Conservation (phyloP, 2,329 filamentous ascomycete genomes). For the Monilinia fructicola region DNA sequence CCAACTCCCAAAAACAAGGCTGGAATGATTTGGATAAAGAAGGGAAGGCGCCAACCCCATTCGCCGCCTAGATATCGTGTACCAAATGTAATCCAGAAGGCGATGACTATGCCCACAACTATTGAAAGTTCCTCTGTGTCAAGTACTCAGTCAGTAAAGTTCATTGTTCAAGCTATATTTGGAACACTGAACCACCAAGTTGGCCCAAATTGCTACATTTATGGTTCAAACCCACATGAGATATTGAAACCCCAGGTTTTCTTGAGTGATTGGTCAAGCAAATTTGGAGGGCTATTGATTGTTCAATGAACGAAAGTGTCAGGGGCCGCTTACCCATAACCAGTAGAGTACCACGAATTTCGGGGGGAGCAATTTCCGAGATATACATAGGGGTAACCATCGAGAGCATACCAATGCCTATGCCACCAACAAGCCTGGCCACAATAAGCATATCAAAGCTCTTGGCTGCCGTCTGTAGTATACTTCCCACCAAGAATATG, state of each 20-base stretch:
- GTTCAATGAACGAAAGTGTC: background rate
- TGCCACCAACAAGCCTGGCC: slow-evolving; percentile 48
- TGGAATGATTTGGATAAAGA: slow-evolving; percentile 33
- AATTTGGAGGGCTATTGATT: background rate
- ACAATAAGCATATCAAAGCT: slow-evolving; percentile 52
- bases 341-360: slow-evolving; percentile 30
- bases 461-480: slow-evolving; percentile 51
- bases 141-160: background rate
- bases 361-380: slow-evolving; percentile 50
- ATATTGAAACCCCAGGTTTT: no score
- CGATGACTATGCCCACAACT: slow-evolving; percentile 46
- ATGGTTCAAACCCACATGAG: no score
- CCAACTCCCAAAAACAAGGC: slow-evolving; percentile 42
- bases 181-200: background rate
- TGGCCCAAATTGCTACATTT: background rate
- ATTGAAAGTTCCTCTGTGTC: slow-evolving; percentile 42
- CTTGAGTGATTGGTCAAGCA: background rate
- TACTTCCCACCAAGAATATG: slow-evolving; percentile 52
- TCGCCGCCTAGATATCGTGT: slow-evolving; percentile 42
- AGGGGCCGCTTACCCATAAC: slow-evolving; percentile 16
- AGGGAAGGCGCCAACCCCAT: slow-evolving; percentile 41
- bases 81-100: slow-evolving; percentile 47
- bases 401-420: slow-evolving; percentile 50
- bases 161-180: background rate
- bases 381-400: slow-evolving; percentile 50